phyloP scores from a whole-genome alignment of 768 basidiomycete species.

The Leucocoprinus birnbaumii region DNA sequence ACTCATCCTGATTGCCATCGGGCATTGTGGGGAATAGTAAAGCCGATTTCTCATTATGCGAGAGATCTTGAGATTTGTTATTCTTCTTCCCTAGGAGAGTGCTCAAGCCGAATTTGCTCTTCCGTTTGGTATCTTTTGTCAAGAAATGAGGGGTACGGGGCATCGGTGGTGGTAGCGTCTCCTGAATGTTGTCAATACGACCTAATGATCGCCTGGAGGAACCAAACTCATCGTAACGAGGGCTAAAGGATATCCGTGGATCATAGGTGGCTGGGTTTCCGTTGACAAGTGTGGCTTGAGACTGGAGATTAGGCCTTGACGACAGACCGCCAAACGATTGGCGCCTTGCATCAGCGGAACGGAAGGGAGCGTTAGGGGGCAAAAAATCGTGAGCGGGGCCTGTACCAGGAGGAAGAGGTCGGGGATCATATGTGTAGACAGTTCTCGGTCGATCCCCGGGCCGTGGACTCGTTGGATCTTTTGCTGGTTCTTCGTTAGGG shows the following conservation, averaged over 20 bases:
- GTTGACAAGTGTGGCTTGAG: slow-evolving; percentile 47
- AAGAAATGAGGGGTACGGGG: slow-evolving; percentile 30
- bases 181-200: slow-evolving; percentile 34
- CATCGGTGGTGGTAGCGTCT: slow-evolving; percentile 18
- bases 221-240: slow-evolving; percentile 73
- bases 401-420: slow-evolving; percentile 42
- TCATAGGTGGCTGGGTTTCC: slow-evolving; percentile 32
- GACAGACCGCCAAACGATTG: slow-evolving; percentile 76
- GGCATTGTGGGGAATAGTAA: slow-evolving; percentile 8
- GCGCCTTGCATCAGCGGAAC: slow-evolving; percentile 51
- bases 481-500: slow-evolving; percentile 45
- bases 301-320: slow-evolving; percentile 49
- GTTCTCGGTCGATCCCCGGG: slow-evolving; percentile 61
- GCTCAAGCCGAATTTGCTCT: slow-evolving; percentile 70
- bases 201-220: slow-evolving; percentile 58
- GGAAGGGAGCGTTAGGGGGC: slow-evolving; percentile 66
- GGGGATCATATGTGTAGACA: slow-evolving; percentile 59
- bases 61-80: slow-evolving; percentile 24
- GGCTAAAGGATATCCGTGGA: slow-evolving; percentile 31
- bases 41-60: slow-evolving; percentile 10
- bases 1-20: slow-evolving; percentile 6
- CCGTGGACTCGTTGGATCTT: slow-evolving; percentile 27
- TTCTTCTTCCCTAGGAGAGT: slow-evolving; percentile 61
- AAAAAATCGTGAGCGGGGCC: slow-evolving; percentile 46
- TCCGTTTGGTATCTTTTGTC: slow-evolving; percentile 47